Evolutionary conservation across 305 asterid species (phyloP).

Genomic region (Solanum hybrid): DNA sequence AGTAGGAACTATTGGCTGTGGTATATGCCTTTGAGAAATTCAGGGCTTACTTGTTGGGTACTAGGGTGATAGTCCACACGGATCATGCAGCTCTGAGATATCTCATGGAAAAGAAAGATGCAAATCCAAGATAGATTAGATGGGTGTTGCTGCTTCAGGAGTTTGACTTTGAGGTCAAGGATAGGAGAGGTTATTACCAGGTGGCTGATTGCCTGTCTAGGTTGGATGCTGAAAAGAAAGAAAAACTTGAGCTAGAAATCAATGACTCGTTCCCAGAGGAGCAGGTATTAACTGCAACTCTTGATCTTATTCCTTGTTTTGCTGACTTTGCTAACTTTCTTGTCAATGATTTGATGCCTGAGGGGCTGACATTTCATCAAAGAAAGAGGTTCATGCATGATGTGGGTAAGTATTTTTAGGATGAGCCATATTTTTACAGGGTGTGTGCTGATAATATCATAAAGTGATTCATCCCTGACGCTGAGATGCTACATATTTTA

Average conservation of each 20-base stretch:
- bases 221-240: too few species aligned
- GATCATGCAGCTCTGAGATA: too few species aligned
- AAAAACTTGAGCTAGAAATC: background rate
- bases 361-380: background rate
- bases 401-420: background rate
- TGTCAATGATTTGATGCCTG: background rate
- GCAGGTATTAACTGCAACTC: background rate
- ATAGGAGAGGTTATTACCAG: too few species aligned
- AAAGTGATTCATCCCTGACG: background rate
- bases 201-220: too few species aligned
- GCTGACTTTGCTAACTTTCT: background rate
- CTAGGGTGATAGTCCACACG: too few species aligned
- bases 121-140: too few species aligned
- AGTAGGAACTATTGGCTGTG: too few species aligned
- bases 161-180: too few species aligned
- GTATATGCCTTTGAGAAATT: too few species aligned
- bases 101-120: too few species aligned
- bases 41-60: too few species aligned
- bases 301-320: background rate
- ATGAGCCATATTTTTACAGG: background rate
- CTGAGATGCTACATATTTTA: background rate
- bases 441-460: background rate
- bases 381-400: background rate
- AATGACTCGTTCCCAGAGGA: background rate
- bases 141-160: too few species aligned